Percentiles rank a stretch among this genome's conserved stretches.
phyloP scores from a whole-genome alignment of 768 basidiomycete species.

The Lentinula sp. region DNA sequence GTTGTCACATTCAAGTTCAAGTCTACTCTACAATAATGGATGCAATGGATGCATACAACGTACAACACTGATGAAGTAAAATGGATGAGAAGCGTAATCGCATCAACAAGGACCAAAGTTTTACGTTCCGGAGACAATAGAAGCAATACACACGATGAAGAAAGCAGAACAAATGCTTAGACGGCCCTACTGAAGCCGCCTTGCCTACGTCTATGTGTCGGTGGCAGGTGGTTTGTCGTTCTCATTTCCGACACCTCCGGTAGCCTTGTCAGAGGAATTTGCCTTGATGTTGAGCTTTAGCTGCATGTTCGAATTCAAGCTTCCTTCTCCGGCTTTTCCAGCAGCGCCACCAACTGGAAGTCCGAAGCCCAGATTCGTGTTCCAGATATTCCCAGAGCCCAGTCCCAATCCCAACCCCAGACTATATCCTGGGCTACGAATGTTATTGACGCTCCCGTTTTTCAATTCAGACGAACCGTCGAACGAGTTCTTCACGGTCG shows the following conservation, averaged over 20 bases:
- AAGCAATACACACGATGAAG: no score
- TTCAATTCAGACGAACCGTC: slow-evolving; percentile 5
- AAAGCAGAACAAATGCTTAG: no score
- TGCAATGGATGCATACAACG: no score
- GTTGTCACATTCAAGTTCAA: no score
- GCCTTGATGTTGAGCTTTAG: not conserved
- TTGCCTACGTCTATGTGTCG: no score
- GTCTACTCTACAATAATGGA: no score
- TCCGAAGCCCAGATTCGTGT: slow-evolving; percentile 9
- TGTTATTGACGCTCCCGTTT: not conserved
- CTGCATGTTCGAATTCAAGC: not conserved
- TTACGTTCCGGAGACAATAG: no score
- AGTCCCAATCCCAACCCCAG: slow-evolving; percentile 3
- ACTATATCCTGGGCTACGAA: slow-evolving; percentile 7
- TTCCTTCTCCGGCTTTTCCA: not conserved
- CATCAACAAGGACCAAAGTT: no score
- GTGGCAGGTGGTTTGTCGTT: not conserved
- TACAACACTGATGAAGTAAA: no score
- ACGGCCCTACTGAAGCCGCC: no score
- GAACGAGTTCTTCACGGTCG: slow-evolving; percentile 6
- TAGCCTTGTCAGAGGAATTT: not conserved
- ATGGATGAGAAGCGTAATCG: no score
- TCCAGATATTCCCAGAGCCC: slow-evolving; percentile 8
- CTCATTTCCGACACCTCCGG: not conserved
- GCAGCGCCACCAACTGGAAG: slow-evolving; percentile 11